Base-by-base conservation (phyloP, 768 basidiomycete species). In the Imleria badia region DNA sequence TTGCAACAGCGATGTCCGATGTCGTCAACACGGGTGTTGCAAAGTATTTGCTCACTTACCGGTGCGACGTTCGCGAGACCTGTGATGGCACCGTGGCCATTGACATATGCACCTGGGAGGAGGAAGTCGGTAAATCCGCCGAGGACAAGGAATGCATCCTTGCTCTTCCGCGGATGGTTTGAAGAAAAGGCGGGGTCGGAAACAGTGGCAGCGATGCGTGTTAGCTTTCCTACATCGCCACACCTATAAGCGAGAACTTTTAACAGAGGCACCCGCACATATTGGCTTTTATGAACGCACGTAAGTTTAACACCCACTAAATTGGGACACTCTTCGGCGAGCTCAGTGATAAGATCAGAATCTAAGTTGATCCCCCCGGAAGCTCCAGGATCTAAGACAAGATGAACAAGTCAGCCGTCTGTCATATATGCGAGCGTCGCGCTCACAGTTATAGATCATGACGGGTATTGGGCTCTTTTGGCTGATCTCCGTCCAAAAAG, bases 351-450 rank as follows among this genome's bases (percentile, higher is more conserved):
- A 34, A 92, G 70, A 69, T 94, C 91, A 14, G 93, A 94, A 72
- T 94, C 91, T 60, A 97, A 72, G 73, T 98, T 92, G 60, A 98
- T 89, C 12, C 94, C 94, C 5, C 89, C 91, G 53, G 87, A 82
- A 5, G 91, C 93, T 29, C 85, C 90, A 61, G 94, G 94, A 74
- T 85, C 92, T 93, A 61, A 26, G n/a, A 41, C 22, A 38, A 44
- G 6, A 26, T 51, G 30, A 19, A 38, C 4, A 39, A 13, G 40
- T 61, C 26, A 66, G 31, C 2, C 12, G 5, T n/a, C 22, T 19
- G 20, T 34, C 42, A 29, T 19, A 30, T 46, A 44, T 33, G 41
- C 50, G 22, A 26, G 20, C 6, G 19, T 22, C 11, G 14, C 20
- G 34, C 86, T 69, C 60, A 89, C 89, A 94, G 64, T 93, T 94